Percentiles rank a stretch among this genome's conserved stretches.
Evolutionary conservation across 139 green algal genomes (phyloP).

Genomic region (Tetraselmis striata): DNA sequence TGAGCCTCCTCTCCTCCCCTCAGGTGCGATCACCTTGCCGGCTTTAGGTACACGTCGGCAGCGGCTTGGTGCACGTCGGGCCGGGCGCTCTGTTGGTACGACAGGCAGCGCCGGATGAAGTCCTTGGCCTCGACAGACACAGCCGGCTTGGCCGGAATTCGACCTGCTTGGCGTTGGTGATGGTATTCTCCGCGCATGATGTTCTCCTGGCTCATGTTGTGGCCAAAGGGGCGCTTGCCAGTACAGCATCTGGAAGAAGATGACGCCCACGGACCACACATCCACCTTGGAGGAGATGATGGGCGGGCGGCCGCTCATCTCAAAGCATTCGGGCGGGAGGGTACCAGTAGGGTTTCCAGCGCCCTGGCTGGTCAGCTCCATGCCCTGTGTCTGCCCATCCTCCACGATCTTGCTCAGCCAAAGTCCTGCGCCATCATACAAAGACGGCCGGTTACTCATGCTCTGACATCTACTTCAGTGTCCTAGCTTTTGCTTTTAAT

Average conservation of each 20-base stretch:
- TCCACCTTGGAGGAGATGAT: conserved; percentile 94
- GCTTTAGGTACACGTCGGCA: neutral
- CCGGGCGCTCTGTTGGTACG: neutral
- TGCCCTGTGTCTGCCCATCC: conserved; percentile 63
- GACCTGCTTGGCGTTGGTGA: conserved; percentile 20
- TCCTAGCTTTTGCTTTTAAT: neutral
- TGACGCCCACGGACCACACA: conserved; percentile 85
- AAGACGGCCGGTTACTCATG: neutral
- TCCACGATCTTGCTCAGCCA: conserved; percentile 87
- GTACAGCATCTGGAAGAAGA: conserved; percentile 94
- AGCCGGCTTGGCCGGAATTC: conserved; percentile 62
- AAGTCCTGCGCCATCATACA: conserved; percentile 67
- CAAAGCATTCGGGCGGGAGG: conserved; percentile 77
- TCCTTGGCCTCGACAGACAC: conserved; percentile 76
- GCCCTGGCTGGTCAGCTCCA: conserved; percentile 93
- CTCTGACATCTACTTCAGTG: neutral
- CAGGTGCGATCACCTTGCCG: neutral
- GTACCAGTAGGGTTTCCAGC: too few species aligned
- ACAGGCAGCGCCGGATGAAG: conserved; percentile 48
- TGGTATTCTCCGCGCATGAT: conserved; percentile 75
- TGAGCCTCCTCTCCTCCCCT: too few species aligned
- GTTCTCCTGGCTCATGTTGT: conserved; percentile 67
- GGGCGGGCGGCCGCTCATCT: conserved; percentile 38
- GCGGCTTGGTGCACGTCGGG: neutral
- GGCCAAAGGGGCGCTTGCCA: conserved; percentile 81